Percentiles rank a stretch among this genome's conserved stretches.
Evolutionary conservation across 169 alveolate genomes (phyloP).

Genomic region (Miamiensis avidus): DNA sequence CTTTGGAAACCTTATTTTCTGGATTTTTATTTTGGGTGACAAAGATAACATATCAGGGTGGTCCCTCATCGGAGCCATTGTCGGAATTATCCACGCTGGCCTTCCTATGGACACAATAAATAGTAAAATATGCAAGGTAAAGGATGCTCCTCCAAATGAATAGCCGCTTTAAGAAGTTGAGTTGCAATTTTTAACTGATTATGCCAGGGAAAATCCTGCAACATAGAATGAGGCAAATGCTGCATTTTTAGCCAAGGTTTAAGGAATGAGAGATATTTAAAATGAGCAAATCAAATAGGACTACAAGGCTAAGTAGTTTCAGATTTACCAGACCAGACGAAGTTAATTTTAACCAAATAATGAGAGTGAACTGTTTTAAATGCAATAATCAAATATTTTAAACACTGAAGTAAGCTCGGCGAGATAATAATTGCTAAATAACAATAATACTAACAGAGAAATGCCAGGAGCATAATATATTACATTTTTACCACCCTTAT

Average conservation of each 20-base stretch:
- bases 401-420: no score
- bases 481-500: no score
- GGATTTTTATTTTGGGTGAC: neutral
- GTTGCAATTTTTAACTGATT: neutral
- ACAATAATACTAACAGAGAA: no score
- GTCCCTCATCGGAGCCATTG: neutral
- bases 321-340: no score
- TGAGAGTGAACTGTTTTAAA: no score
- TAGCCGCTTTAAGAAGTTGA: neutral
- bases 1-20: neutral
- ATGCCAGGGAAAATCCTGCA: neutral
- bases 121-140: neutral
- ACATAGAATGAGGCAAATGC: neutral
- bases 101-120: neutral
- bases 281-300: neutral
- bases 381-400: no score
- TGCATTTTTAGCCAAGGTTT: neutral
- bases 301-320: neutral
- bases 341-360: no score
- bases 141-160: neutral
- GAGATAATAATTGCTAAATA: no score
- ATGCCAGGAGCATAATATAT: no score
- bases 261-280: neutral
- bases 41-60: neutral
- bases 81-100: neutral